A percentile compares a stretch with the other conserved stretches of the same genome.
Evolutionary conservation across 1,284 basidiomycete species (phyloP).

Genomic region (Puccinia horiana): DNA sequence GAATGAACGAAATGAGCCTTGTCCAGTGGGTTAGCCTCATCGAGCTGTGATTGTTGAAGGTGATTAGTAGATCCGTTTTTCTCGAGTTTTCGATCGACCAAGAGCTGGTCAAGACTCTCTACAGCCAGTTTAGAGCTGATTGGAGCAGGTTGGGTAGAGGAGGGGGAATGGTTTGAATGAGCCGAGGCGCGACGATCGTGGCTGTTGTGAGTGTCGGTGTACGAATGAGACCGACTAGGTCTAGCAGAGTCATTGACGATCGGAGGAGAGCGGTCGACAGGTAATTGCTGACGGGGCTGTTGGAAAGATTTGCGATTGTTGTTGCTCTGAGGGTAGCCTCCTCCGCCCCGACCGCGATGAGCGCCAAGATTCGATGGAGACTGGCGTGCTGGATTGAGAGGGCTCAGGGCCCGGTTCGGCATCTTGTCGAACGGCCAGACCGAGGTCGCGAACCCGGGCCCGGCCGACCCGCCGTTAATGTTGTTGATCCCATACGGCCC

Average conservation of each 20-base stretch:
- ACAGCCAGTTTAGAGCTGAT: conserved; percentile 3
- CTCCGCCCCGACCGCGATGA: neutral
- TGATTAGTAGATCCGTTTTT: neutral
- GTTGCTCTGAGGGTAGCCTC: neutral
- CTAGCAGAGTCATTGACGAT: conserved; percentile 13
- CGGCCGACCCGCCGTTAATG: neutral
- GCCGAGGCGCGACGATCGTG: neutral
- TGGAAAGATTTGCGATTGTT: conserved; percentile 3
- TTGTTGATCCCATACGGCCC: neutral
- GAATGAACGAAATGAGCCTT: conserved; percentile 19
- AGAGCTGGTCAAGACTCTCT: neutral
- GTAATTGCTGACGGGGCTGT: neutral
- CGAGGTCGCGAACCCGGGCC: neutral
- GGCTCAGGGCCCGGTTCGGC: conserved; percentile 31
- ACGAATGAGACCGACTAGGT: conserved; percentile 4
- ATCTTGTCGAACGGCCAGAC: conserved; percentile 19
- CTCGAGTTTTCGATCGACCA: neutral
- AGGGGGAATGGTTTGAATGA: neutral
- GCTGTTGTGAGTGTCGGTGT: neutral
- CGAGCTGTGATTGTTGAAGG: neutral
- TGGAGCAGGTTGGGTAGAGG: neutral
- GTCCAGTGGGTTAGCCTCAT: conserved; percentile 14
- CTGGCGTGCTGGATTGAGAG: conserved; percentile 22
- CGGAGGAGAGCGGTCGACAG: neutral
- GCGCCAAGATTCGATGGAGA: neutral